A percentile compares a stretch with the other conserved stretches of the same genome.
These are phyloP conservation scores for Sergeia podlipaevii DNA, from an alignment of 208 protist genomes.

Conservation along the genomic window DNA sequence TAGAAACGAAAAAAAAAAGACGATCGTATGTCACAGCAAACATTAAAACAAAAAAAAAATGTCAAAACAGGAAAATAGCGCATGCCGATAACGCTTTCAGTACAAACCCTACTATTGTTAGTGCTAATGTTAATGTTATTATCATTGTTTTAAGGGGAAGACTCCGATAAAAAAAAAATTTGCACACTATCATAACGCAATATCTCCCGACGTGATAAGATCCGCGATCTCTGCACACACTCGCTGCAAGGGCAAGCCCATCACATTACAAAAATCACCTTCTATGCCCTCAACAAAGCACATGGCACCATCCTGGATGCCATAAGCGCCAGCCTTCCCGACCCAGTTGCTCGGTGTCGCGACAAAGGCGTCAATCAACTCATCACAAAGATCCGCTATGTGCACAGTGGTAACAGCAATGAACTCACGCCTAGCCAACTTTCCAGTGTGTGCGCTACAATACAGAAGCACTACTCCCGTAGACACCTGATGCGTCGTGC, in stretches of 20 bases:
- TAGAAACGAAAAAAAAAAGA: too few species aligned
- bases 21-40: too few species aligned
- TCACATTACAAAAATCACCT: conserved; percentile 45
- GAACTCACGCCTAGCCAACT: conserved; percentile 9
- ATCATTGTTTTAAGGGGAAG: too few species aligned
- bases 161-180: too few species aligned
- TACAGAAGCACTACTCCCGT: conserved; percentile 25
- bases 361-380: conserved; percentile 26
- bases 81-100: too few species aligned
- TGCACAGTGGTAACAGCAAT: conserved; percentile 20
- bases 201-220: conserved; percentile 14
- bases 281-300: conserved; percentile 30
- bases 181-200: too few species aligned
- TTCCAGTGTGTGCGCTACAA: background rate
- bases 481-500: conserved; percentile 23
- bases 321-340: conserved; percentile 41
- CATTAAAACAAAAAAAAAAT: too few species aligned
- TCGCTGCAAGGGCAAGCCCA: conserved; percentile 28
- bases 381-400: conserved; percentile 19
- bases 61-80: too few species aligned
- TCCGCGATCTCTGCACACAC: conserved; percentile 16
- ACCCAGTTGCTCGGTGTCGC: conserved; percentile 13
- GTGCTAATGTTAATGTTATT: too few species aligned
- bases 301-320: conserved; percentile 32
- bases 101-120: too few species aligned